Evolutionary conservation across 2,329 filamentous ascomycete genomes (phyloP).

Genomic region (Coniochaeta sp.): DNA sequence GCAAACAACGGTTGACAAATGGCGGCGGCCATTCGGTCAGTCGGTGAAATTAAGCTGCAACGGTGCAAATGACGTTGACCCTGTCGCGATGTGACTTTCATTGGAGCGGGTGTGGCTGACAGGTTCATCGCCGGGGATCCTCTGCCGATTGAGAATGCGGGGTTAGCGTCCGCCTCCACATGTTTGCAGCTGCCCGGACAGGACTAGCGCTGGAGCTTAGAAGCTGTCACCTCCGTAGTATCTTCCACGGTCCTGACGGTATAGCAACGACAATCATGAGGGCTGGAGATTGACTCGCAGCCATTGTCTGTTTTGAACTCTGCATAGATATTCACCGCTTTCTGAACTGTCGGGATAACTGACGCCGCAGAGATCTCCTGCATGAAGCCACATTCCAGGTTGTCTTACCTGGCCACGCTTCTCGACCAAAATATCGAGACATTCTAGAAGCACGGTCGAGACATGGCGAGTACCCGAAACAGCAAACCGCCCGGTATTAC

Average conservation of each 20-base stretch:
- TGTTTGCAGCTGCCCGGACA: neutral
- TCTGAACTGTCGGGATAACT: neutral
- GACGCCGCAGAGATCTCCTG: neutral
- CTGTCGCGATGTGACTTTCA: neutral
- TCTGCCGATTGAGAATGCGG: neutral
- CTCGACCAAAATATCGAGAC: neutral
- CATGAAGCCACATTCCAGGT: neutral
- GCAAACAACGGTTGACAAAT: neutral
- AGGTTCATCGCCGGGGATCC: neutral
- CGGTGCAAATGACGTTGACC: neutral
- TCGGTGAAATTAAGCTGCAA: neutral
- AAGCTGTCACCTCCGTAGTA: neutral
- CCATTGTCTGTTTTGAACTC: neutral
- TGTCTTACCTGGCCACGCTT: neutral
- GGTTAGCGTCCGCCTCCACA: neutral
- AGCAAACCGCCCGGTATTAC: neutral
- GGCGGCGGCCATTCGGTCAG: neutral
- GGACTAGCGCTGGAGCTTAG: neutral
- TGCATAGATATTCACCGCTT: no score
- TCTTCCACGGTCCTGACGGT: no score
- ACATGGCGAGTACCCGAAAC: neutral
- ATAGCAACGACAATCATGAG: no score
- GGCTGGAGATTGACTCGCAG: no score
- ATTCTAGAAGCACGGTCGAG: neutral
- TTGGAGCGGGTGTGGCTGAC: constrained; percentile 2